Conservation (phyloP, 768 basidiomycete species). For the Suillus luteus region DNA sequence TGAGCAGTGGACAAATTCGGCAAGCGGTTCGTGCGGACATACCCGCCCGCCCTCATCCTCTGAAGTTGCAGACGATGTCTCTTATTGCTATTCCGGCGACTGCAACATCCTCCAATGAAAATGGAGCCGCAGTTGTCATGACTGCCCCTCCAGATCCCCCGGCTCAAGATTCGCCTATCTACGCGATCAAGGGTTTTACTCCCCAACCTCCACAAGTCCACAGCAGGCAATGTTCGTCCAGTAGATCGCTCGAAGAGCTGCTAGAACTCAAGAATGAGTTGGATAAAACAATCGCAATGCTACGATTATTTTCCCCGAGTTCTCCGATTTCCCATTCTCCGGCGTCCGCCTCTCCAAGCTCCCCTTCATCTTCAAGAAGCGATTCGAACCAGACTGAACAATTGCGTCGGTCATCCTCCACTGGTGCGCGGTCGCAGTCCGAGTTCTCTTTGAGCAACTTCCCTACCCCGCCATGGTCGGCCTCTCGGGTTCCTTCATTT, state of each 20-base stretch:
- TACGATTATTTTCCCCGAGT: constrained; percentile 46
- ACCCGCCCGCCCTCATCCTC: constrained; percentile 4
- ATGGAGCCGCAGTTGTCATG: not conserved
- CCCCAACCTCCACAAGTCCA: constrained; percentile 15
- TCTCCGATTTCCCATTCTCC: not conserved
- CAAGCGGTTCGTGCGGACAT: constrained; percentile 9
- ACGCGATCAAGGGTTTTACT: constrained; percentile 45
- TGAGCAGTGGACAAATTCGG: constrained; percentile 11
- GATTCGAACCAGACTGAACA: constrained; percentile 13
- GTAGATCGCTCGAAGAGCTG: constrained; percentile 50
- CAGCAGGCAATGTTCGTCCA: constrained; percentile 17
- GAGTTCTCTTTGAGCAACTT: constrained; percentile 76
- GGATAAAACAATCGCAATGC: constrained; percentile 62
- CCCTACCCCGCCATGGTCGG: constrained; percentile 57
- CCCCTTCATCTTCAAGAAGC: constrained; percentile 38
- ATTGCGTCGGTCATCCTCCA: constrained; percentile 24
- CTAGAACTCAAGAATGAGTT: constrained; percentile 64
- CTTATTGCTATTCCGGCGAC: not conserved
- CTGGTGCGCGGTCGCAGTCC: constrained; percentile 30
- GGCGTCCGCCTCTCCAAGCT: constrained; percentile 23
- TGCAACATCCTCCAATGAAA: constrained; percentile 4
- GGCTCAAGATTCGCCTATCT: constrained; percentile 44
- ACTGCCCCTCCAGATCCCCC: constrained; percentile 8
- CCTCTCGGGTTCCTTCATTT: constrained; percentile 20
- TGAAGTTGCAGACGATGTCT: constrained; percentile 9